A percentile compares a stretch with the other conserved stretches of the same genome.
Evolutionary conservation across 352 stramenopile genomes (phyloP).

Genomic region (Phytophthora macrochlamydospora): DNA sequence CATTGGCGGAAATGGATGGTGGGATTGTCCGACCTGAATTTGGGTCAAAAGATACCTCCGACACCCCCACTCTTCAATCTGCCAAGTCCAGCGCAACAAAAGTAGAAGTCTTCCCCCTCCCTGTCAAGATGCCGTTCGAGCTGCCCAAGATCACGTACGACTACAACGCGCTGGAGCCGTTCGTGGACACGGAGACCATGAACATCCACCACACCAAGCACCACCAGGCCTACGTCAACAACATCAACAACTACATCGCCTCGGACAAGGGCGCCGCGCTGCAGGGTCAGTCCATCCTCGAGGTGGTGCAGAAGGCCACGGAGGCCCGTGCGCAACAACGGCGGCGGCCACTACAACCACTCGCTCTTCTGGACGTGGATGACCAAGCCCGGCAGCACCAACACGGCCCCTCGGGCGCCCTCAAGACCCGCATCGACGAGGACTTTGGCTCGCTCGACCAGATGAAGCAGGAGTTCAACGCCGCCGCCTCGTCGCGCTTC

Average conservation of each 20-base stretch:
- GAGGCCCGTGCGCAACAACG: slow-evolving; percentile 87
- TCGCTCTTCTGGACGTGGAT: slow-evolving; percentile 95
- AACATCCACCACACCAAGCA: slow-evolving; percentile 94
- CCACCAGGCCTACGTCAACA: slow-evolving; percentile 91
- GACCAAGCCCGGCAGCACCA: slow-evolving; percentile 72
- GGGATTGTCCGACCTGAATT: slow-evolving; percentile 33
- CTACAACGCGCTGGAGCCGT: slow-evolving; percentile 89
- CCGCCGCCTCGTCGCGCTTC: slow-evolving; percentile 85
- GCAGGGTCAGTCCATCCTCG: slow-evolving; percentile 82
- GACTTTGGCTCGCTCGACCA: slow-evolving; percentile 92
- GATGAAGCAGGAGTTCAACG: slow-evolving; percentile 91
- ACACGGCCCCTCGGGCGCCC: slow-evolving; percentile 77
- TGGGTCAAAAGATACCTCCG: slow-evolving; percentile 4
- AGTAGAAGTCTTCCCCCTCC: not conserved
- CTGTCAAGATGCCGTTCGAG: slow-evolving; percentile 69
- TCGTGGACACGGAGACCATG: slow-evolving; percentile 90
- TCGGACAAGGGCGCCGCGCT: slow-evolving; percentile 74
- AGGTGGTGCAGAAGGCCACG: slow-evolving; percentile 75
- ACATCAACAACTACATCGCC: slow-evolving; percentile 89
- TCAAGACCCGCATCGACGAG: slow-evolving; percentile 88
- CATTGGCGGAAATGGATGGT: slow-evolving; percentile 30
- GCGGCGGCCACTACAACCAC: slow-evolving; percentile 86
- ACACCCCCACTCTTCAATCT: slow-evolving; percentile 36
- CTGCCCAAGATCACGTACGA: slow-evolving; percentile 84
- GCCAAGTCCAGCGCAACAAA: slow-evolving; percentile 24